Evolutionary conservation across 441 rosid genomes (phyloP), one percentile per base, ranked within the genome.

Genomic region (Euphorbia corollata): DNA sequence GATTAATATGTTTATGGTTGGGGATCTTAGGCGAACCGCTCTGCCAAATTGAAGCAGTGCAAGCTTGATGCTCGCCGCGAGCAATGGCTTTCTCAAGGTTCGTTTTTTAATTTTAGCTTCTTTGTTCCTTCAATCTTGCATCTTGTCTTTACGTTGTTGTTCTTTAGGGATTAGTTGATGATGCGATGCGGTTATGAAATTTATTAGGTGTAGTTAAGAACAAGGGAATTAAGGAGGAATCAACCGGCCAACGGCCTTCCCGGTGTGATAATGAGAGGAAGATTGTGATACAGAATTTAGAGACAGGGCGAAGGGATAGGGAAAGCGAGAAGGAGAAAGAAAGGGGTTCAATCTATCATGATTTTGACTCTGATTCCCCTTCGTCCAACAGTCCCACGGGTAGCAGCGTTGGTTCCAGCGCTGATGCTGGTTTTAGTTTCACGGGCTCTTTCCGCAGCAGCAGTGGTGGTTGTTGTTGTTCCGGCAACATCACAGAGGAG

Each of bases 61-160:
- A 92, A 92, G 82, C 84, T 90, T 1, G 97, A 89, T 76, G 93
- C 85, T 18, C 97, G 98, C 59, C 93, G 98, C 20, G 97, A 90
- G 79, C 98, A 92, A 80, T 92, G 97, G 97, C 98, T 92, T 70
- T 86, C 98, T 71, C 96, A 84, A 84, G 89, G 98, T 90, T 74
- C 16, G 79, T 48, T 38, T 38, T 6, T 60, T 18, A 8, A 0
- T 38, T 6, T 62, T 22, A 13, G 0, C 20, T 63, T 19, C 8
- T 1, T n/a, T 18, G 60, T 6, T 43, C 39, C 24, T 2, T 59
- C 38, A 57, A 64, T 56, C 19, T 16, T 27, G 5, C 27, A 18
- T 16, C 12, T 18, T 39, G 23, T 67, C 47, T 15, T 30, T 45
- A 8, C 22, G 5, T n/a, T 18, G 53, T 53, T 38, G 15, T 30